Conservation (phyloP, 129 eudicot species). For the Oenanthe sinensis region DNA sequence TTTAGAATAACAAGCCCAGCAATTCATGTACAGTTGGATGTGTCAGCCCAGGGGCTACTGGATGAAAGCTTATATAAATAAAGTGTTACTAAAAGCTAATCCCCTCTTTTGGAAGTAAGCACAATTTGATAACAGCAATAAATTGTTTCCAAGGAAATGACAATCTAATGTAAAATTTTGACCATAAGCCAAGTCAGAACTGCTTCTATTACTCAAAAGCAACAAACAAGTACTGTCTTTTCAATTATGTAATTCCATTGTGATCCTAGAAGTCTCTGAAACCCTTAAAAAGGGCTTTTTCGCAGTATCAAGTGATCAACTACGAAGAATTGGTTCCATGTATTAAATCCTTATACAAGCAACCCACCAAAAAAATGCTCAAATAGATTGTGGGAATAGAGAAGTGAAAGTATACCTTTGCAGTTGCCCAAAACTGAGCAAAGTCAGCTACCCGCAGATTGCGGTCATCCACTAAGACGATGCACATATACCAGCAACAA, state of each 20-base stretch:
- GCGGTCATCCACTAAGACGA: conserved; percentile 99
- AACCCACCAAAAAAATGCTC: conserved; percentile 20
- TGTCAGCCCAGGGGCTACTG: not conserved
- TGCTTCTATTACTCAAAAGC: not conserved
- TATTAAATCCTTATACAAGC: not conserved
- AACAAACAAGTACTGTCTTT: not conserved
- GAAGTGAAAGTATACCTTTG: conserved; percentile 93
- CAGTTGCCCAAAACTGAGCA: conserved; percentile 99
- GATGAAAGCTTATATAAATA: not conserved
- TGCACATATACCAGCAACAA: conserved; percentile 90
- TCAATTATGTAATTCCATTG: not conserved
- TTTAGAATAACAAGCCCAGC: not conserved
- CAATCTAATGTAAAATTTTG: not conserved
- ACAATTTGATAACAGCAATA: not conserved
- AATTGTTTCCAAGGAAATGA: not conserved
- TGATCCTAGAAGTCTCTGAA: not conserved
- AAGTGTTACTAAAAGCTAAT: not conserved
- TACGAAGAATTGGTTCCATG: not conserved
- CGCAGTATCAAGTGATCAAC: not conserved
- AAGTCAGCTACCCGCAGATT: conserved; percentile 99
- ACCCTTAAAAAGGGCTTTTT: not conserved
- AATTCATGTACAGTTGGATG: not conserved
- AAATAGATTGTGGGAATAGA: conserved; percentile 38
- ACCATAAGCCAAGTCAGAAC: not conserved
- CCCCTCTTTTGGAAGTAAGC: not conserved